phyloP scores from a whole-genome alignment of 768 basidiomycete species.

The Amanita pseudoporphyria region DNA sequence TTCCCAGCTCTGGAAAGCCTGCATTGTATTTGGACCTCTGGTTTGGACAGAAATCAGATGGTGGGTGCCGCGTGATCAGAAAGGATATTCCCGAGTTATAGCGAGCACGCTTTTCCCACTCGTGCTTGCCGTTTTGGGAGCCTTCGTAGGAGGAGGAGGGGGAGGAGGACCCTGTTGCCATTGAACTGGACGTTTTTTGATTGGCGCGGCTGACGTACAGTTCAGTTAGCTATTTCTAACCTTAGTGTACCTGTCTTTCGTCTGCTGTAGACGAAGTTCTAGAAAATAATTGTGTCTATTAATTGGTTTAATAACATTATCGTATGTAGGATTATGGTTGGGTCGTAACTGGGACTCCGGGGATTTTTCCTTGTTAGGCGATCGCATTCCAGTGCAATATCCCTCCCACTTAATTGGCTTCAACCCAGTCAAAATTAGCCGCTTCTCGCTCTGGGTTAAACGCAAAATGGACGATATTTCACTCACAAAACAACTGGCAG shows the following conservation, averaged over 20 bases:
- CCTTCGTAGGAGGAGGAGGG: neutral
- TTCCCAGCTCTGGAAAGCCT: constrained; percentile 79
- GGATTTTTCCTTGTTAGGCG: no score
- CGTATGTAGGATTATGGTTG: no score
- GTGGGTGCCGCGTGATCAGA: constrained; percentile 35
- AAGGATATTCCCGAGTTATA: neutral
- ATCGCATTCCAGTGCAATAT: no score
- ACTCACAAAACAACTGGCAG: constrained; percentile 26
- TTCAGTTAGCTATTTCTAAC: no score
- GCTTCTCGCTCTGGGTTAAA: no score
- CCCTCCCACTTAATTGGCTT: no score
- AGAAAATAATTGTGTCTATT: no score
- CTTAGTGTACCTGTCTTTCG: neutral
- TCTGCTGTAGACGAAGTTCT: no score
- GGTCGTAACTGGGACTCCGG: no score
- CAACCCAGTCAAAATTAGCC: no score
- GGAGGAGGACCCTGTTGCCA: neutral
- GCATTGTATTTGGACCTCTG: constrained; percentile 80
- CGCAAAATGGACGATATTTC: neutral
- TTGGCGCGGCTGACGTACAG: no score
- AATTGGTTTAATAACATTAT: no score
- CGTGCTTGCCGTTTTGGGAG: neutral
- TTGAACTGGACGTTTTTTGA: neutral
- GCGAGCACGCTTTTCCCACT: neutral
- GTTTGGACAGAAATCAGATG: constrained; percentile 82